phyloP scores from a whole-genome alignment of 139 green algal species.

The Chlorella sp. region DNA sequence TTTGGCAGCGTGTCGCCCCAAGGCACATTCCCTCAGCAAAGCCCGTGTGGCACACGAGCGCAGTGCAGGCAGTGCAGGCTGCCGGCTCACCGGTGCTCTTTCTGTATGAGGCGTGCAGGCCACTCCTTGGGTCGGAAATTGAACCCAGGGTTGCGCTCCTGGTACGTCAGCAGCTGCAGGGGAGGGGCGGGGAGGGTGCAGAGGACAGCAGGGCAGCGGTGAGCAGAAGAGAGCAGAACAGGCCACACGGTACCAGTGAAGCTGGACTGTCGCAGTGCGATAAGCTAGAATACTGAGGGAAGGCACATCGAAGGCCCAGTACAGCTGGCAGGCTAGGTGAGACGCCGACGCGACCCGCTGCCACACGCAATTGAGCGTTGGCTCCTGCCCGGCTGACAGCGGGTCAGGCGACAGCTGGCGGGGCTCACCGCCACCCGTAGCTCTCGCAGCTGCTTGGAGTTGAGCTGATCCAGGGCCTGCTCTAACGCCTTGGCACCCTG shows the following conservation, averaged over 20 bases:
- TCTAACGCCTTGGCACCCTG: slow-evolving; percentile 47
- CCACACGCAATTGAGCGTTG: too few relatives aligned
- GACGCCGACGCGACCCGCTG: too few relatives aligned
- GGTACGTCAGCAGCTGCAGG: slow-evolving; percentile 15
- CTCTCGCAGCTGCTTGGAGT: slow-evolving; percentile 42
- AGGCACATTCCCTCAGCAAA: too few relatives aligned
- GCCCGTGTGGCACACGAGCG: too few relatives aligned
- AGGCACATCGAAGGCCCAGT: not conserved
- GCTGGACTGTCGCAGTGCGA: not conserved
- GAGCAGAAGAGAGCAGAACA: not conserved
- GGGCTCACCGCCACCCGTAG: slow-evolving; percentile 35
- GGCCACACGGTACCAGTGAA: too few relatives aligned
- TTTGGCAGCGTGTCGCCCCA: too few relatives aligned
- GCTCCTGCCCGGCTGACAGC: too few relatives aligned
- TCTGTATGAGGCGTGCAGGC: slow-evolving; percentile 29
- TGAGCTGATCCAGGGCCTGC: slow-evolving; percentile 36
- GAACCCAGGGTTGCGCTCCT: not conserved
- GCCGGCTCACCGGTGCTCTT: slow-evolving; percentile 30
- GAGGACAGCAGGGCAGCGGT: too few relatives aligned
- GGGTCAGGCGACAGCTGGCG: not conserved
- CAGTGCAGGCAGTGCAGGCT: not conserved
- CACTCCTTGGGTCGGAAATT: slow-evolving; percentile 22
- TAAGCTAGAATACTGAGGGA: not conserved
- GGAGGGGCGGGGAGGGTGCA: not conserved
- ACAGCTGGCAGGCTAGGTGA: not conserved